Conservation (phyloP, 305 asterid genomes). For the Fraxinus sp. region DNA sequence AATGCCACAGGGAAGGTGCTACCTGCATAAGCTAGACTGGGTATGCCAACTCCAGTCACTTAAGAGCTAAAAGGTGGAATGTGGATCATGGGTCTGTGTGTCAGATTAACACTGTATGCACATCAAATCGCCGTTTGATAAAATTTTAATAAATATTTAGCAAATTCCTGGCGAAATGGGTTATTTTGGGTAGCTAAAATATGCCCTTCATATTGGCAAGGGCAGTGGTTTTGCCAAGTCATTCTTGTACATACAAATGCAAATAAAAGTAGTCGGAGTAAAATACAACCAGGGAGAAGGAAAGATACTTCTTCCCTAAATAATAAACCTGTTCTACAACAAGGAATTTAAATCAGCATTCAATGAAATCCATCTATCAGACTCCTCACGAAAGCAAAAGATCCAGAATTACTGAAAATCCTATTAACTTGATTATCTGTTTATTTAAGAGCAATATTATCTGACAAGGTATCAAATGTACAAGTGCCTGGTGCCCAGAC, state of each 20-base stretch:
- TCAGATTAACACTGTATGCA: background rate
- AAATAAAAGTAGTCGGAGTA: background rate
- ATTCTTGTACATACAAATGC: background rate
- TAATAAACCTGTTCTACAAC: background rate
- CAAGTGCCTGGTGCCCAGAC: background rate
- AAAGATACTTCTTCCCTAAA: background rate
- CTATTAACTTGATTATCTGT: background rate
- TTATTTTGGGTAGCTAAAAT: background rate
- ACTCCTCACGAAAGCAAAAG: background rate
- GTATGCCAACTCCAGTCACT: background rate
- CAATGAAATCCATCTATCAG: background rate
- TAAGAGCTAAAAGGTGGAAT: background rate
- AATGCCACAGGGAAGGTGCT: background rate
- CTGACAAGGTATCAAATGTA: background rate
- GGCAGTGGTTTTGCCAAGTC: constrained; percentile 4
- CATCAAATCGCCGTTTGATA: background rate
- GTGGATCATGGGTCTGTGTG: background rate
- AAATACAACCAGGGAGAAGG: background rate
- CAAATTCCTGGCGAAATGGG: background rate
- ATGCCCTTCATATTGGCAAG: background rate
- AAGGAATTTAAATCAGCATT: background rate
- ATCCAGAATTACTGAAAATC: background rate
- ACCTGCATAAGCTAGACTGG: background rate
- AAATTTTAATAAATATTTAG: background rate
- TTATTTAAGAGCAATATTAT: background rate